These are phyloP conservation scores for Fusarium sacchari DNA, from an alignment of 2,329 filamentous ascomycete species.

Conservation along the genomic window DNA sequence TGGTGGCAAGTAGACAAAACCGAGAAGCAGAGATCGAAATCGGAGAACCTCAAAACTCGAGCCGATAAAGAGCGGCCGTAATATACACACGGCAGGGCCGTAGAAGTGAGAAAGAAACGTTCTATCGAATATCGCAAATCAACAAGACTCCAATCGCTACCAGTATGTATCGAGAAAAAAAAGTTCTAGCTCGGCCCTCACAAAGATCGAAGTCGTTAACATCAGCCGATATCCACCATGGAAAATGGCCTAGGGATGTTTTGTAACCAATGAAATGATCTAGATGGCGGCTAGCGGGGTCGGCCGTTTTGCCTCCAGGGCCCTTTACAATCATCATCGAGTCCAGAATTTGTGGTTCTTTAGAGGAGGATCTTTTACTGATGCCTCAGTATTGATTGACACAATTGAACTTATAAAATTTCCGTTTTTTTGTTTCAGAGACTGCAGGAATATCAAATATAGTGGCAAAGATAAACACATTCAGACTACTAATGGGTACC, in stretches of 20 bases:
- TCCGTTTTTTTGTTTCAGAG: neutral
- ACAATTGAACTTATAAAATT: neutral
- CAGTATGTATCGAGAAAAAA: slow-evolving; percentile 18
- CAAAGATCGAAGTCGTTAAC: slow-evolving; percentile 21
- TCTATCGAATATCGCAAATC: neutral
- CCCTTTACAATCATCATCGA: slow-evolving; percentile 15
- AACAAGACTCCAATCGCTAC: neutral
- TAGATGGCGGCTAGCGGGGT: neutral
- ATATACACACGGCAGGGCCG: neutral
- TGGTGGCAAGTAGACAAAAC: slow-evolving; percentile 13
- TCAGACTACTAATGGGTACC: neutral
- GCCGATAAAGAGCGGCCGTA: neutral
- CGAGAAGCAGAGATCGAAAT: slow-evolving; percentile 7
- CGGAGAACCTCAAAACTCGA: neutral
- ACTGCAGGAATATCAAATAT: neutral
- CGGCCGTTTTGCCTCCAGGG: slow-evolving; percentile 13
- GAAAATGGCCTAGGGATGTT: slow-evolving; percentile 1
- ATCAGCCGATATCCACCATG: slow-evolving; percentile 28
- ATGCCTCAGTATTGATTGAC: neutral
- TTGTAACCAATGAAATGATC: slow-evolving; percentile 15
- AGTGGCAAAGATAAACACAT: neutral
- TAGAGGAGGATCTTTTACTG: neutral
- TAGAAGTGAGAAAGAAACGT: neutral
- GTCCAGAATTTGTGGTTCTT: neutral
- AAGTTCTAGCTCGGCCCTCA: slow-evolving; percentile 1